Conservation (phyloP, 2,329 filamentous ascomycete species). For the Parastagonospora nodorum region DNA sequence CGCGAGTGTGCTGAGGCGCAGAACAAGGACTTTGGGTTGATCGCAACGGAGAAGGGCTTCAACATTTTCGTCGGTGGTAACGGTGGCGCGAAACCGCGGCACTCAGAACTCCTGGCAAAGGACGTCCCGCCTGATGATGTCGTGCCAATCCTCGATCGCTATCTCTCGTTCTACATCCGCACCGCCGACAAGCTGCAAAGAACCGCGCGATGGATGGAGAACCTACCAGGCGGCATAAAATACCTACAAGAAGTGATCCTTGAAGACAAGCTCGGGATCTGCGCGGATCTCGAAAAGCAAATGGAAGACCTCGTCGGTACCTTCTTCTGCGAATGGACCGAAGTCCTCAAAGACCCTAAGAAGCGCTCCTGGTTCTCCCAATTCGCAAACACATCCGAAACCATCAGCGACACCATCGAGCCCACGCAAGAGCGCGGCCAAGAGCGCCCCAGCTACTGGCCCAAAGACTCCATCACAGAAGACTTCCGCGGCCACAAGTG, state of each 20-base stretch:
- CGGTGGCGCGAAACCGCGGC: slow-evolving; percentile 81
- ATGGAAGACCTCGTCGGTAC: slow-evolving; percentile 84
- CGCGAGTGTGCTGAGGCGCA: slow-evolving; percentile 91
- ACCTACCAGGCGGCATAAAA: slow-evolving; percentile 78
- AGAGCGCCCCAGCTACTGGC: slow-evolving; percentile 76
- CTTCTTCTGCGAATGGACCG: slow-evolving; percentile 92
- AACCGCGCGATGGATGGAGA: slow-evolving; percentile 86
- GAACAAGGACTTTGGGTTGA: slow-evolving; percentile 91
- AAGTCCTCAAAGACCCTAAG: slow-evolving; percentile 72
- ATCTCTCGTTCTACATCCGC: slow-evolving; percentile 91
- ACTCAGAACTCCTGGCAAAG: slow-evolving; percentile 82
- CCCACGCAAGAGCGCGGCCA: slow-evolving; percentile 74
- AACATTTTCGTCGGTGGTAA: slow-evolving; percentile 92
- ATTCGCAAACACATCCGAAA: slow-evolving; percentile 83
- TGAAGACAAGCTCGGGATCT: slow-evolving; percentile 84
- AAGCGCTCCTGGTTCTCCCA: slow-evolving; percentile 74
- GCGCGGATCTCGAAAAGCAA: slow-evolving; percentile 80
- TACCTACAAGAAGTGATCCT: slow-evolving; percentile 84
- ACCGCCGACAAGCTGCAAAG: slow-evolving; percentile 89
- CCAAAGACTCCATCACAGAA: slow-evolving; percentile 66
- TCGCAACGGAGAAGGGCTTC: slow-evolving; percentile 90
- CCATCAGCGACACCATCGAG: slow-evolving; percentile 68
- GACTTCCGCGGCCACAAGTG: slow-evolving; percentile 75
- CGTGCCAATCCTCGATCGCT: slow-evolving; percentile 82
- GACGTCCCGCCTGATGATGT: slow-evolving; percentile 84